These are phyloP conservation scores for Apophysomyces ossiformis DNA, from an alignment of 371 early-diverging fungal genomes.

Conservation along the genomic window DNA sequence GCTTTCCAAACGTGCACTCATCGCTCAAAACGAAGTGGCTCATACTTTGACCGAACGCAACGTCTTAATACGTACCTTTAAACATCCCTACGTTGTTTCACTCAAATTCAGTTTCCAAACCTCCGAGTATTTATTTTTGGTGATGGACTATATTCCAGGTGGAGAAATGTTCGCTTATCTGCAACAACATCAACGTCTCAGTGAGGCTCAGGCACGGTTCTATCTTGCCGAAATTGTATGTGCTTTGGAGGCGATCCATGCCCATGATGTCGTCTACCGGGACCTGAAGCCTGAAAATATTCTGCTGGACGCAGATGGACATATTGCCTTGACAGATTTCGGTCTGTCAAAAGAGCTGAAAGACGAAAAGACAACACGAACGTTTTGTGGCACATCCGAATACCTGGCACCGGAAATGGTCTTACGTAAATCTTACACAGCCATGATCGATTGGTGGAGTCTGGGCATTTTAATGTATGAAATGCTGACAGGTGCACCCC, in stretches of 20 bases:
- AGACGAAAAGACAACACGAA: conserved; percentile 48
- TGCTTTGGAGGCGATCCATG: conserved; percentile 75
- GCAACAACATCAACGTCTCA: conserved; percentile 63
- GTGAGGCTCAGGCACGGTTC: conserved; percentile 67
- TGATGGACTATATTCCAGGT: conserved; percentile 84
- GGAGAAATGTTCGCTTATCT: conserved; percentile 79
- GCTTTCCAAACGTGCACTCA: conserved; percentile 74
- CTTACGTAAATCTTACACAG: conserved; percentile 77
- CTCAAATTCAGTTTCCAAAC: conserved; percentile 77
- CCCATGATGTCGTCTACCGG: conserved; percentile 68
- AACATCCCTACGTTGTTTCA: conserved; percentile 71
- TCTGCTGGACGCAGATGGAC: conserved; percentile 69
- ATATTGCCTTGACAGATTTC: conserved; percentile 82
- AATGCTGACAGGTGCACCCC: conserved; percentile 84
- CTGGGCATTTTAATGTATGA: conserved; percentile 97
- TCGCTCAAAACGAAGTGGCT: conserved; percentile 72
- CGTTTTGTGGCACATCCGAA: conserved; percentile 96
- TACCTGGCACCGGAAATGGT: conserved; percentile 95
- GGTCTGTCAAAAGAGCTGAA: conserved; percentile 78
- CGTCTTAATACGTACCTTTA: conserved; percentile 68
- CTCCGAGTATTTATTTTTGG: conserved; percentile 67
- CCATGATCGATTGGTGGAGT: conserved; percentile 97
- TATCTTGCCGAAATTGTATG: conserved; percentile 77
- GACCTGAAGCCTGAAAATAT: conserved; percentile 74
- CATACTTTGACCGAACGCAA: conserved; percentile 85